Evolutionary conservation across 768 basidiomycete genomes (phyloP).

Genomic region (Coprinellus micaceus): DNA sequence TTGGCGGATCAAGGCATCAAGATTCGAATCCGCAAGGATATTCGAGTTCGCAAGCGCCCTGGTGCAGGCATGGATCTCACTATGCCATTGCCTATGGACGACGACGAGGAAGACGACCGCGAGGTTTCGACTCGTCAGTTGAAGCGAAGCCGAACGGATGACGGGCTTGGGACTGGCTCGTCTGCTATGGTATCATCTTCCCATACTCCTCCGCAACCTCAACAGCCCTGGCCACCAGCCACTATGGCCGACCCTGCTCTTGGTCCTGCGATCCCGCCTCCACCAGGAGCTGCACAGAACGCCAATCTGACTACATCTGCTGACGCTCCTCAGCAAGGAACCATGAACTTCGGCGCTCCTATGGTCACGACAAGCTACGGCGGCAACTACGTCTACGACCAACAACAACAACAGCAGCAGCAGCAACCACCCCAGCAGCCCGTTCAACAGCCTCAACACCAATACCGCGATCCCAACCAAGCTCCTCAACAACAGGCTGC

Average conservation of each 20-base stretch:
- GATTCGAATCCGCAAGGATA: constrained; percentile 90
- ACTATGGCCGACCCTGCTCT: constrained; percentile 29
- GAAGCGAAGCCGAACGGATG: constrained; percentile 37
- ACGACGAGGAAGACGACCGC: constrained; percentile 25
- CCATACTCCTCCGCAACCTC: constrained; percentile 21
- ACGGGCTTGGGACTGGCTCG: constrained; percentile 21
- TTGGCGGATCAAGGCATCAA: constrained; percentile 96
- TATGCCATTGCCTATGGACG: constrained; percentile 21
- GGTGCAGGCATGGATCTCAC: constrained; percentile 38
- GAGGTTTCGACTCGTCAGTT: constrained; percentile 25
- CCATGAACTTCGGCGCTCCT: constrained; percentile 17
- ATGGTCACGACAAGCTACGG: constrained; percentile 21
- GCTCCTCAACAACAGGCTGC: constrained; percentile 15
- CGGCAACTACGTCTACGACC: constrained; percentile 29
- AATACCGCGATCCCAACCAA: constrained; percentile 13
- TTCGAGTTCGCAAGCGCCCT: constrained; percentile 74
- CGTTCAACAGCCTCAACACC: constrained; percentile 14
- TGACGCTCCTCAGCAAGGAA: constrained; percentile 7
- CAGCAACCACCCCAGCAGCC: too few species aligned
- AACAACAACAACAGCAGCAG: constrained; percentile 22
- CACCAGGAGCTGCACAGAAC: constrained; percentile 23
- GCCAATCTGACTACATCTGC: constrained; percentile 12
- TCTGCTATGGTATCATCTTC: constrained; percentile 21
- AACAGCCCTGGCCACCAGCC: constrained; percentile 15
- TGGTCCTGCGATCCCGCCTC: constrained; percentile 33